These are phyloP conservation scores for Escallonia herrerae DNA, from an alignment of 129 eudicot species.

Conservation along the genomic window DNA sequence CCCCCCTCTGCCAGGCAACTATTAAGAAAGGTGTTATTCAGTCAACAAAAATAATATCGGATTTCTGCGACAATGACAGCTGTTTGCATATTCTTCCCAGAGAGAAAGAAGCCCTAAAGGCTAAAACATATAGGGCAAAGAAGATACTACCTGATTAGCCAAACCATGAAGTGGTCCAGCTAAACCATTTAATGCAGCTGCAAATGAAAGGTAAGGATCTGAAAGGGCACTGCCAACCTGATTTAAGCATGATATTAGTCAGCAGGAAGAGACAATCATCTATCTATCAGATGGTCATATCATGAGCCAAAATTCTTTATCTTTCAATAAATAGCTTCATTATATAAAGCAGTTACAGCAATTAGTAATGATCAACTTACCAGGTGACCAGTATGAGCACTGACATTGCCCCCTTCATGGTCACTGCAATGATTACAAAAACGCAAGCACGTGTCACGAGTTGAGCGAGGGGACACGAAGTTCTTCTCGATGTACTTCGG, in stretches of 20 bases:
- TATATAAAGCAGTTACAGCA: neutral
- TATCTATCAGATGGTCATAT: neutral
- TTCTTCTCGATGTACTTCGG: neutral
- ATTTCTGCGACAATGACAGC: too few species aligned
- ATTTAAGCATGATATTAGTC: conserved; percentile 7
- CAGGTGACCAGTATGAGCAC: conserved; percentile 99
- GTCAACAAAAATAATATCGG: too few species aligned
- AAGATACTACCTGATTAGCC: conserved; percentile 82
- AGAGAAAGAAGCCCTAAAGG: too few species aligned
- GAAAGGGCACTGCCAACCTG: conserved; percentile 99
- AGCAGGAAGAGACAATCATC: neutral
- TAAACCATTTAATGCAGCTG: conserved; percentile 97
- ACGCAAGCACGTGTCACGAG: neutral
- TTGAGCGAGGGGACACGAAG: neutral
- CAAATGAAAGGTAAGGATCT: conserved; percentile 98
- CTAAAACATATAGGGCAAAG: neutral
- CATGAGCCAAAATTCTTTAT: neutral
- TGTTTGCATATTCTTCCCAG: neutral
- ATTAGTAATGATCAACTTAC: conserved; percentile 36
- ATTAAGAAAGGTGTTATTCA: too few species aligned
- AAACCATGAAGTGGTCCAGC: conserved; percentile 99
- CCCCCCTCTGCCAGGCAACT: too few species aligned
- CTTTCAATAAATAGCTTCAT: neutral
- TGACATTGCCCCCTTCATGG: conserved; percentile 99
- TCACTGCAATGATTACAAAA: conserved; percentile 55